Base-by-base conservation (phyloP, 352 stramenopile genomes). In the Thalassiosira ordinaria region DNA sequence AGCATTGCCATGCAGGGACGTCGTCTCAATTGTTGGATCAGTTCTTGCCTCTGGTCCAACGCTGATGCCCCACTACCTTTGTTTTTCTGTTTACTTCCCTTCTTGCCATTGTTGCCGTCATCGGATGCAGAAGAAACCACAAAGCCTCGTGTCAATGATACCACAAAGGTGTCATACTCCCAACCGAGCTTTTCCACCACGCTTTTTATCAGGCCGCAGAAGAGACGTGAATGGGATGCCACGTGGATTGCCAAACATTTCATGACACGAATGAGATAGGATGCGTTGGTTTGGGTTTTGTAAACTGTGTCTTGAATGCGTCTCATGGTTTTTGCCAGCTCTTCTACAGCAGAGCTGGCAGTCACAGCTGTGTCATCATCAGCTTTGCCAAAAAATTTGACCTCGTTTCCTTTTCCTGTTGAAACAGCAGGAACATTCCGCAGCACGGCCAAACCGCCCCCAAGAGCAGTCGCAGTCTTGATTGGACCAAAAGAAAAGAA, bases 401-500 rank as follows among this genome's bases (percentile, higher is more conserved):
- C 35, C 11, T 53, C 59, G 37, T 47, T 47, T 9, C 9, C 16
- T 9, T 16, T 16, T 16, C 16, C 37, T 16, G 37, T 16, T 9
- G 37, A 9, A n/a, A 47, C 0, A 7, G 18, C 14, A 26, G 4
- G n/a, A 26, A 35, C 9, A 66, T 3, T 44, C 24, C 79, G 60
- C 20, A 87, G 22, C 4, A 83, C 41, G 14, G 68, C 73, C 16
- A 87, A 35, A 13, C 86, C 89, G 37, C 89, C 89, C 29, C 89
- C 89, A 22, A 94, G 66, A n/a, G 87, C 86, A 18, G 89, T 94
- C 1, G 74, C 68, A 26, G 89, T 93, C 66, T 94, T 94, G 55
- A 94, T 94, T 5, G 80, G 84, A n/a, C 89, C 89, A 84, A 94
- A 94, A 1, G 87, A 93, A 70, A 91, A 91, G 29, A 93, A 92